Percentiles rank a stretch among this genome's conserved stretches.
phyloP scores from a whole-genome alignment of 148 eudicot species.

The Camellia japonica region DNA sequence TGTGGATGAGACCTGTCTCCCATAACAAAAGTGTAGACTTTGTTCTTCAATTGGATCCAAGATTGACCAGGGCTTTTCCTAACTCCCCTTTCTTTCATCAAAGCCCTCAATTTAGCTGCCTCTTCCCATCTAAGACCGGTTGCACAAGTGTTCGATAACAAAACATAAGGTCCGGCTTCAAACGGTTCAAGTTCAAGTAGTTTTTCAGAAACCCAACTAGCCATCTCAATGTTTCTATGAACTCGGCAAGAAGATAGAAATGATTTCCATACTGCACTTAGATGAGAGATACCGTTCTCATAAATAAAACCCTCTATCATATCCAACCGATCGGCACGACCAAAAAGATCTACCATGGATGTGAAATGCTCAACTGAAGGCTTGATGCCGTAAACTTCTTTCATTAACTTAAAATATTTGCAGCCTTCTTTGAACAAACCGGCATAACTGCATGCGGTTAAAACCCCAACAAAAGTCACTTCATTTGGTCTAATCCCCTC shows the following conservation, averaged over 20 bases:
- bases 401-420: slow-evolving; percentile 59
- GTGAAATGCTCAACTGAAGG: slow-evolving; percentile 70
- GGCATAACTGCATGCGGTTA: slow-evolving; percentile 71
- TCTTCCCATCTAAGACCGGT: slow-evolving; percentile 67
- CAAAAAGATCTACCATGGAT: slow-evolving; percentile 86
- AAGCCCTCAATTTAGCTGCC: slow-evolving; percentile 55
- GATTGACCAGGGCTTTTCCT: slow-evolving; percentile 73
- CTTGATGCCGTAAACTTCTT: slow-evolving; percentile 45
- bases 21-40: slow-evolving; percentile 33
- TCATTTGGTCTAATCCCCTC: slow-evolving; percentile 66
- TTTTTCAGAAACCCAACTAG: slow-evolving; percentile 60
- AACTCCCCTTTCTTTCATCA: slow-evolving; percentile 63
- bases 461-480: slow-evolving; percentile 59
- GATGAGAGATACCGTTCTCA: slow-evolving; percentile 47
- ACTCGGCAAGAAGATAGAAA: slow-evolving; percentile 74
- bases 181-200: slow-evolving; percentile 62
- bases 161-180: slow-evolving; percentile 58
- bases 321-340: slow-evolving; percentile 66
- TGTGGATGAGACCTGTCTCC: slow-evolving; percentile 31
- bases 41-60: slow-evolving; percentile 52
- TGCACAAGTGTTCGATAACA: slow-evolving; percentile 64
- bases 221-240: slow-evolving; percentile 69
- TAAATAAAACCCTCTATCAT: slow-evolving; percentile 60
- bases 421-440: slow-evolving; percentile 73
- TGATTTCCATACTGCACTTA: slow-evolving; percentile 73